Evolutionary conservation across 176 grass and related monocot species (phyloP), one percentile per base, ranked within the genome.

Genomic region (Rhipidocladum racemiflorum): DNA sequence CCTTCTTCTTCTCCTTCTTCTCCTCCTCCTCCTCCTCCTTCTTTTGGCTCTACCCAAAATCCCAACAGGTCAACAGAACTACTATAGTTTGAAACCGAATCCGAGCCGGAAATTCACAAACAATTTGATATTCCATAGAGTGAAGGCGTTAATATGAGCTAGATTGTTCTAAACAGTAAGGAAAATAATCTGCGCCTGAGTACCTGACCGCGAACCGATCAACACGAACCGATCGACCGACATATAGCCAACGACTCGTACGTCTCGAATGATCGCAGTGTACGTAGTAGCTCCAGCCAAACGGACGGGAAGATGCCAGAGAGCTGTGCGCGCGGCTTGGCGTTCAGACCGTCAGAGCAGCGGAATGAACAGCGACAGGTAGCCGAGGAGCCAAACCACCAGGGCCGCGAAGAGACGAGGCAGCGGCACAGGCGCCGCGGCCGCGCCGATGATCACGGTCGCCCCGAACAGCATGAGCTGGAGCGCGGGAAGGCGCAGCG

Each of bases 361-460:
- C 17, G 29, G 48, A 4, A 35, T 2, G 3, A 74, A 74, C 48
- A 54, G 48, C 18, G 70, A 54, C 18, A 64, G 40, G 10, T 21
- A 64, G 59, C 59, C 76, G 43, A 65, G 60, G 60, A 65, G 59
- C 60, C 76, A 78, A 11, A 12, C 76, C 9, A 65, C 76, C 2
- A 78, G 27, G 2, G 60, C 43, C 42, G 9, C 76, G 0, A 78
- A 16, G 2, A 65, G 59, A 10, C 12, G 76, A 1, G 60, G 27
- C 76, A 5, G 43, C 61, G 43, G 18, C 61, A 2, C 9, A 0
- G 42, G 18, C 28, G 3, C 69, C 44, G 13, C 39, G 24, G 24
- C 7, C 6, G 43, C 23, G 43, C 69, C 66, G 1, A 69, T 8
- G 66, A 69, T 44, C 39, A 16, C 39, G 21, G n/a, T 44, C 39